Evolutionary conservation across 2,329 filamentous ascomycete genomes (phyloP), one percentile per base, ranked within the genome.

Genomic region (Fusarium tjaetaba): DNA sequence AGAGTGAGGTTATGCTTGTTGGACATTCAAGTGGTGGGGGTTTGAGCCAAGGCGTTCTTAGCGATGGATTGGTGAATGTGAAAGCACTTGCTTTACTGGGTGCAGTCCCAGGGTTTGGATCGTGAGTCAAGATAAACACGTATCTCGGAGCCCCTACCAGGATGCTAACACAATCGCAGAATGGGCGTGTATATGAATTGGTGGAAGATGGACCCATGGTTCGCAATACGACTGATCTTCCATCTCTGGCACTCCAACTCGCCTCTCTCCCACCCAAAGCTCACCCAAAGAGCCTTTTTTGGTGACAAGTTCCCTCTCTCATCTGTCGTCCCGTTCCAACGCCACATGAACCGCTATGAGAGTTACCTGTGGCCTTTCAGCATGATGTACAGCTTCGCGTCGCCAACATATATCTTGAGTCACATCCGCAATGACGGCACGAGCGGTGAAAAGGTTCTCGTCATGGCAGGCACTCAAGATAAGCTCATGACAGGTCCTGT

Each of bases 1-100:
- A 69, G 38, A 73, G 77, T 34, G 77, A 84, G 55, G 78, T 85
- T 10, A 77, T 87, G 16, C 81, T 89, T 14, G 81, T 88, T 2
- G 86, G 85, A 8, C 88, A 89, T 78, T 88, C 86, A 8, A 85
- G 84, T 52, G 87, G 87, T 11, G 87, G 85, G 10, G 87, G 86
- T 1, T 76, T 89, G 58, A 80, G 82, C 52, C 88, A 89, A 76
- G 86, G 84, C 42, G 76, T 88, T 10, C 77, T 90, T 11, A 84
- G 82, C 11, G 80, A 84, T 39, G 77, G 80, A 9, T 71, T 81
- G 20, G 80, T 84, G 14, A 80, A 73, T 42, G 85, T 86, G 11
- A 82, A 82, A 53, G 86, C 81, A 2, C 79, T 89, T 43, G 85
- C 81, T 11, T 79, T 89, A 43, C 76, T 86, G 34, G 86, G 82